Conservation (phyloP, 1,139 yeast species). For the Trichomonascaceae sp. region DNA sequence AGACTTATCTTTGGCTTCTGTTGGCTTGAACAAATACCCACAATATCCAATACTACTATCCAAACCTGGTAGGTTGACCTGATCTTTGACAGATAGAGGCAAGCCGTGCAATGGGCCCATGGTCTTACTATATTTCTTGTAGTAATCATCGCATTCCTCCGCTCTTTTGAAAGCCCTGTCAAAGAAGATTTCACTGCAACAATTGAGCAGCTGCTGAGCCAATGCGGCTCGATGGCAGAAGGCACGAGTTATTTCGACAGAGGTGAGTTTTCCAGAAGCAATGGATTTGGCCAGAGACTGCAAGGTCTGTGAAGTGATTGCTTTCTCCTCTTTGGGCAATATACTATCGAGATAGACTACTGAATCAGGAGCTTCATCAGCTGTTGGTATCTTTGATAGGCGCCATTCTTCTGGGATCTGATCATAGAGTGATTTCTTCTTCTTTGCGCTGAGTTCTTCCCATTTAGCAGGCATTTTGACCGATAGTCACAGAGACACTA, state of each 20-base stretch:
- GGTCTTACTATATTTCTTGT: slow-evolving; percentile 33
- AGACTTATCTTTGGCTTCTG: slow-evolving; percentile 3
- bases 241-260: slow-evolving; percentile 21
- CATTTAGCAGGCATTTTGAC: background rate
- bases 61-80: slow-evolving; percentile 48
- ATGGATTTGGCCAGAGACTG: slow-evolving; percentile 5
- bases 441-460: slow-evolving; percentile 1
- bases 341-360: slow-evolving; percentile 10
- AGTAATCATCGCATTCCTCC: slow-evolving; percentile 35
- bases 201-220: slow-evolving; percentile 48
- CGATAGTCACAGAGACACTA: background rate
- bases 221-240: slow-evolving; percentile 51
- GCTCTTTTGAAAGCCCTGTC: slow-evolving; percentile 35
- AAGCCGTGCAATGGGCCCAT: slow-evolving; percentile 48
- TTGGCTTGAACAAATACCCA: background rate
- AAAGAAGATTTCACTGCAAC: slow-evolving; percentile 31
- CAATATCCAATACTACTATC: slow-evolving; percentile 15
- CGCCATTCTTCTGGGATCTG: slow-evolving; percentile 12
- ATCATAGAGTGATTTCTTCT: slow-evolving; percentile 3
- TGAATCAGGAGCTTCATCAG: slow-evolving; percentile 14
- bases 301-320: slow-evolving; percentile 10
- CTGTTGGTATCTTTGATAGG: slow-evolving; percentile 7
- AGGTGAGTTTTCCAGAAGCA: slow-evolving; percentile 9
- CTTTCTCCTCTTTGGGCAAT: slow-evolving; percentile 9
- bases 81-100: slow-evolving; percentile 56